Evolutionary conservation across 2,329 filamentous ascomycete genomes (phyloP).

Genomic region (Rosellinia necatrix): DNA sequence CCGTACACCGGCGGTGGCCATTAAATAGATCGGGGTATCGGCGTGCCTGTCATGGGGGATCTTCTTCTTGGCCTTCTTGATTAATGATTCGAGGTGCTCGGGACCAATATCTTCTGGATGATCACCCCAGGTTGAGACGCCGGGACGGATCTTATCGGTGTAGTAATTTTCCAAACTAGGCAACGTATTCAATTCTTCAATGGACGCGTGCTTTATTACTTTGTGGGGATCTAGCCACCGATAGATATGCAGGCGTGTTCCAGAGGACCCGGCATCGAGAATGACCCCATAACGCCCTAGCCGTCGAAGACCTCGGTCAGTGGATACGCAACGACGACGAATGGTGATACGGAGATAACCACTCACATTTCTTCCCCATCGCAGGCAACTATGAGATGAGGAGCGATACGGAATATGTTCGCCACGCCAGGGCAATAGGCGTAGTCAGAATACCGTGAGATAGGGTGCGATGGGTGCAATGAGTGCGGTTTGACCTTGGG

Average conservation of each 20-base stretch:
- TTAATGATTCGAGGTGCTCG: slow-evolving; percentile 78
- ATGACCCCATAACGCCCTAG: slow-evolving; percentile 84
- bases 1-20: slow-evolving; percentile 95
- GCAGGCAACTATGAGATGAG: slow-evolving; percentile 12
- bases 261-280: slow-evolving; percentile 96
- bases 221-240: slow-evolving; percentile 81
- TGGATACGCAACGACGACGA: not conserved
- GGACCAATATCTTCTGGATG: slow-evolving; percentile 76
- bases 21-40: slow-evolving; percentile 90
- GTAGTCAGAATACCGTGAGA: not conserved
- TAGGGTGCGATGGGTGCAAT: not conserved
- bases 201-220: slow-evolving; percentile 64
- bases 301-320: slow-evolving; percentile 19
- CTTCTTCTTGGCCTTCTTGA: slow-evolving; percentile 79
- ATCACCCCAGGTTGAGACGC: slow-evolving; percentile 86
- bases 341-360: not conserved
- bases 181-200: slow-evolving; percentile 67
- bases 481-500: not conserved
- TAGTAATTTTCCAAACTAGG: slow-evolving; percentile 83
- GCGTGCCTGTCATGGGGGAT: slow-evolving; percentile 77
- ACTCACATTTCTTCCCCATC: slow-evolving; percentile 41
- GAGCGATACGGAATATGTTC: not conserved
- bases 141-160: slow-evolving; percentile 93
- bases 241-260: slow-evolving; percentile 93
- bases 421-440: not conserved